Evolutionary conservation across 495 filamentous ascomycete species (phyloP).

Genomic region (Lichenothelia convexa): DNA sequence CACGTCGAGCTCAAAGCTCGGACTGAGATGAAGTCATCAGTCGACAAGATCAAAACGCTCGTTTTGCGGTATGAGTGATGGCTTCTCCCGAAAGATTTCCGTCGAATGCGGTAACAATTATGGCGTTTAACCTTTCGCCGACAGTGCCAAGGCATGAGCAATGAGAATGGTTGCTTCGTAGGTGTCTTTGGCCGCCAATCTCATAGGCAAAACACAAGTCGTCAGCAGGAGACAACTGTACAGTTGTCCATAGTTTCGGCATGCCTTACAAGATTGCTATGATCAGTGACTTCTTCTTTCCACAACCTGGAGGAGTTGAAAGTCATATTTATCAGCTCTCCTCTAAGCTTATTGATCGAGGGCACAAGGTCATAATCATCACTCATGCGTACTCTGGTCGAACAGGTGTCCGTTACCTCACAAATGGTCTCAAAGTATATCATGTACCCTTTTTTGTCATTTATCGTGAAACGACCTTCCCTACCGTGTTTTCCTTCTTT

Average conservation of each 20-base stretch:
- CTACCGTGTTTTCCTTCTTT: conserved; percentile 96
- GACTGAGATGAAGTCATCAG: too few species aligned
- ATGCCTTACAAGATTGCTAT: conserved; percentile 72
- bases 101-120: too few species aligned
- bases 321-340: conserved; percentile 97
- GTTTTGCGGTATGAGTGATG: too few species aligned
- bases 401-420: conserved; percentile 88
- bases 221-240: background rate
- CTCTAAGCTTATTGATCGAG: conserved; percentile 64
- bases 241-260: background rate
- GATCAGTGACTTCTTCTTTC: conserved; percentile 99
- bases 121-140: too few species aligned
- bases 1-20: too few species aligned
- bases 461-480: conserved; percentile 86
- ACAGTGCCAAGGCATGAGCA: background rate
- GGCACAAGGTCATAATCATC: conserved; percentile 95
- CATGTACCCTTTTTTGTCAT: conserved; percentile 92
- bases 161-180: background rate
- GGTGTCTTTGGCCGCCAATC: background rate
- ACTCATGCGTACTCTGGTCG: conserved; percentile 90
- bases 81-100: too few species aligned
- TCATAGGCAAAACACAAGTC: background rate
- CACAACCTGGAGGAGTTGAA: conserved; percentile 88
- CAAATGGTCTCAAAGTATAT: conserved; percentile 95
- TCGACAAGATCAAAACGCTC: too few species aligned